phyloP scores from a whole-genome alignment of 2,329 filamentous ascomycete species.

The Truncatella angustata region DNA sequence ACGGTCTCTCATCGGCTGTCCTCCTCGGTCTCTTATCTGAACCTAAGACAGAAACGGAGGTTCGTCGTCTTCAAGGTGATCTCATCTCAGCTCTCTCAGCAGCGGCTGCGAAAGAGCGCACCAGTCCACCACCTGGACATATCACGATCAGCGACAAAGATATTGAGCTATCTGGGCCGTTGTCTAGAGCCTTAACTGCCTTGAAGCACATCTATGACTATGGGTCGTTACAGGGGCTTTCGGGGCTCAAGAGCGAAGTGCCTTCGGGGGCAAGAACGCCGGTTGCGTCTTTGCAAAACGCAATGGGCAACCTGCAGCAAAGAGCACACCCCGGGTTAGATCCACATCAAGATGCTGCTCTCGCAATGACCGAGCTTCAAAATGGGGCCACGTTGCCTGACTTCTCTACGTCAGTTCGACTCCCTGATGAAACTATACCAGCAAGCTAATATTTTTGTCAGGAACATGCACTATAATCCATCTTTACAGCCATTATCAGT shows the following conservation, averaged over 20 bases:
- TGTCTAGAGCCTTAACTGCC: conserved; percentile 59
- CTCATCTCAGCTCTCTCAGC: conserved; percentile 62
- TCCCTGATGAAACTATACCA: not conserved
- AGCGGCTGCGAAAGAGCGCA: conserved; percentile 61
- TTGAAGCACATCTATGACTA: conserved; percentile 67
- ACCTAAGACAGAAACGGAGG: conserved; percentile 61
- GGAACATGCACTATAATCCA: conserved; percentile 23
- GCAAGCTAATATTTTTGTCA: conserved; percentile 3
- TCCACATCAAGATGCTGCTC: conserved; percentile 59
- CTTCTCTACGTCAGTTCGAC: conserved; percentile 36
- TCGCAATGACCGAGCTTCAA: conserved; percentile 66
- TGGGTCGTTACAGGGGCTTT: conserved; percentile 52
- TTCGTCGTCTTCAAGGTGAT: conserved; percentile 62
- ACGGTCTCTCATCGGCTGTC: conserved; percentile 64
- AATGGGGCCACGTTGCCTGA: conserved; percentile 50
- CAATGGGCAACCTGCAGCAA: conserved; percentile 21
- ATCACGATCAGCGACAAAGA: conserved; percentile 56
- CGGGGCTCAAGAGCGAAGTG: conserved; percentile 46
- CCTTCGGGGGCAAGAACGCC: conserved; percentile 42
- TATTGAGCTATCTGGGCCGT: conserved; percentile 60
- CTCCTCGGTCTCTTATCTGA: conserved; percentile 63
- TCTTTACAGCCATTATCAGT: conserved; percentile 31
- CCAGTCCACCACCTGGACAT: conserved; percentile 48
- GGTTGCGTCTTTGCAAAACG: conserved; percentile 41
- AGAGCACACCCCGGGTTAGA: conserved; percentile 35